These are phyloP conservation scores for Dryas octopetala DNA, from an alignment of 306 rosid genomes.

Conservation along the genomic window DNA sequence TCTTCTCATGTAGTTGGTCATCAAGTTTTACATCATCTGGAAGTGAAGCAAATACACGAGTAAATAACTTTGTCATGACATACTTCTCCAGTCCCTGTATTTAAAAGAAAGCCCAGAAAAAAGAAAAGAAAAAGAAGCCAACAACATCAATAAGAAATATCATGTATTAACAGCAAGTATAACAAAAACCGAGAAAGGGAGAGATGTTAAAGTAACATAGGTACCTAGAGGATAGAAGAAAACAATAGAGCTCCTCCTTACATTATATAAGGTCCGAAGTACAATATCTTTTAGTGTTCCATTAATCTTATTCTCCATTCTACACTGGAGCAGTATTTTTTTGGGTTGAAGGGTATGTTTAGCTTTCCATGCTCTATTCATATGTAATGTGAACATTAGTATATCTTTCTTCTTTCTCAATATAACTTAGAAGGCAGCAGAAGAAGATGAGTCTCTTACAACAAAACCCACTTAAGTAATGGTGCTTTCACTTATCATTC, in stretches of 20 bases:
- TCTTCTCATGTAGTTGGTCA: slow-evolving; percentile 76
- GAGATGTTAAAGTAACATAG: background rate
- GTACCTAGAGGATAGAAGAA: background rate
- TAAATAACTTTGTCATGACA: slow-evolving; percentile 95
- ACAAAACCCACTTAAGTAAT: background rate
- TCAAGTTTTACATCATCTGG: slow-evolving; percentile 84
- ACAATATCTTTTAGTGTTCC: background rate
- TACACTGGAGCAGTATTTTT: background rate
- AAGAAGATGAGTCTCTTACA: background rate
- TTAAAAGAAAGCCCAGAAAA: slow-evolving; percentile 26
- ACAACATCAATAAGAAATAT: slow-evolving; percentile 25
- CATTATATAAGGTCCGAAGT: background rate
- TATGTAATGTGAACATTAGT: background rate
- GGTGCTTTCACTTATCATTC: no score
- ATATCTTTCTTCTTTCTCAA: background rate
- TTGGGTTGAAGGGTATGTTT: background rate
- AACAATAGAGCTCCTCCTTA: background rate
- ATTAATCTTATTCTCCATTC: background rate
- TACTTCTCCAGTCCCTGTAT: slow-evolving; percentile 98
- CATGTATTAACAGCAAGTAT: background rate
- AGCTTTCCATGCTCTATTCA: background rate
- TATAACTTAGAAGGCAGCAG: background rate
- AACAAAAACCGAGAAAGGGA: background rate
- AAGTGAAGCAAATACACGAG: slow-evolving; percentile 89
- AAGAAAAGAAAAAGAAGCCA: slow-evolving; percentile 13